These are phyloP conservation scores for Vanderwaltozyma yarrowii DNA, from an alignment of 805 yeast genomes.

Conservation along the genomic window DNA sequence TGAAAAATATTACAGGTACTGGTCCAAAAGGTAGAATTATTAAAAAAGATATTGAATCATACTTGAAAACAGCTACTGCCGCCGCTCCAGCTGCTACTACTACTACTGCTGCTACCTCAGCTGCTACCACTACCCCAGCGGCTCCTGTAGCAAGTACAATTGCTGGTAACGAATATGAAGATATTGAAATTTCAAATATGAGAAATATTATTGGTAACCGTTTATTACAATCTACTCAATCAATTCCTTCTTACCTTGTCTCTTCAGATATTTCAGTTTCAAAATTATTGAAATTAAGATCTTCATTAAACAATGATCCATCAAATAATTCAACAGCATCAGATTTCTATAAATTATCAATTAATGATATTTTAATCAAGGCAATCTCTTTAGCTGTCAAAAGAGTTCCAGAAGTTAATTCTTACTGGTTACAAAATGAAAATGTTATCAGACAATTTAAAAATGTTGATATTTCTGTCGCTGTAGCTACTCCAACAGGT, in stretches of 20 bases:
- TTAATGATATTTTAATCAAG: constrained; percentile 89
- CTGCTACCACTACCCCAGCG: constrained; percentile 38
- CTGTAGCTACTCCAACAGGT: constrained; percentile 97
- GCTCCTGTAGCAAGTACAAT: too few species aligned
- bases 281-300: constrained; percentile 85
- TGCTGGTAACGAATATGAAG: constrained; percentile 38
- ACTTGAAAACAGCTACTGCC: constrained; percentile 34
- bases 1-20: constrained; percentile 77
- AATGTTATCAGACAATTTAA: constrained; percentile 86
- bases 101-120: constrained; percentile 30
- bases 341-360: constrained; percentile 63
- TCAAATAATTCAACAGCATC: constrained; percentile 24
- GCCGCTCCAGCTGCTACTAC: constrained; percentile 37
- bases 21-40: constrained; percentile 95
- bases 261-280: constrained; percentile 79
- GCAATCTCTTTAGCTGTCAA: constrained; percentile 85
- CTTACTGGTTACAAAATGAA: constrained; percentile 85
- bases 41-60: constrained; percentile 79
- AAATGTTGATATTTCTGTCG: constrained; percentile 93
- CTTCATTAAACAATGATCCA: constrained; percentile 50
- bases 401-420: constrained; percentile 89
- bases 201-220: constrained; percentile 90
- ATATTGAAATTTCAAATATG: constrained; percentile 82
- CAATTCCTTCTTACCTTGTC: constrained; percentile 86
- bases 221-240: constrained; percentile 73